Evolutionary conservation across 208 protist genomes (phyloP).

Genomic region (Trypanosoma rangeli): DNA sequence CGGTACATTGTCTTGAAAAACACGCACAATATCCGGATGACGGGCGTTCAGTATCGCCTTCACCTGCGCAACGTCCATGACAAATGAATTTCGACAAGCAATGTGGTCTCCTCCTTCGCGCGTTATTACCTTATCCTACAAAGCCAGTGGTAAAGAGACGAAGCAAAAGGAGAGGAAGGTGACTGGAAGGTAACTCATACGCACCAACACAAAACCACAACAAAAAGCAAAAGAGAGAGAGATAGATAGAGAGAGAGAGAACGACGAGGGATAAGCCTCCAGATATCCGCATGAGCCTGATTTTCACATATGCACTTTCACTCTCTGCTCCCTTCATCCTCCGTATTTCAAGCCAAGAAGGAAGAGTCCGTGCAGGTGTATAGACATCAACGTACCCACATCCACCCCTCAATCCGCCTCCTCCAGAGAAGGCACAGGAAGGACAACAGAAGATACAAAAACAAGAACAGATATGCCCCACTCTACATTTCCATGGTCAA

Average conservation of each 20-base stretch:
- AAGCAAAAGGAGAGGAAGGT: too few species aligned
- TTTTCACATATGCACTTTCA: too few species aligned
- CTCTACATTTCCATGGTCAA: conserved; percentile 35
- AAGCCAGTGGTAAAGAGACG: neutral
- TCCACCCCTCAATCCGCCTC: too few species aligned
- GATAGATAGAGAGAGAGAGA: neutral
- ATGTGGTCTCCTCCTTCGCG: neutral
- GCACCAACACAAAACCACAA: neutral
- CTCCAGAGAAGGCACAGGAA: conserved; percentile 4
- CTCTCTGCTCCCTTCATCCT: neutral
- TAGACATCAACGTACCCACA: too few species aligned
- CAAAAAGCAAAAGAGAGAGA: conserved; percentile 24
- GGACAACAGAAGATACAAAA: neutral
- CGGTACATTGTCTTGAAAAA: conserved; percentile 71
- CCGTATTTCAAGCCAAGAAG: conserved; percentile 15
- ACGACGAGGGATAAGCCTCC: neutral
- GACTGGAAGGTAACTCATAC: neutral
- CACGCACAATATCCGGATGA: conserved; percentile 45
- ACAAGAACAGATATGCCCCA: neutral
- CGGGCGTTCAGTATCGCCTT: conserved; percentile 57
- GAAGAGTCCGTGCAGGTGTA: neutral
- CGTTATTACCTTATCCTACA: neutral
- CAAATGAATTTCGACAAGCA: neutral
- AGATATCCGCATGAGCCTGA: neutral
- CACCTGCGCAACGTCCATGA: conserved; percentile 63